phyloP scores from a whole-genome alignment of 2,329 filamentous ascomycete genomes.

The Fusarium vanettenii region DNA sequence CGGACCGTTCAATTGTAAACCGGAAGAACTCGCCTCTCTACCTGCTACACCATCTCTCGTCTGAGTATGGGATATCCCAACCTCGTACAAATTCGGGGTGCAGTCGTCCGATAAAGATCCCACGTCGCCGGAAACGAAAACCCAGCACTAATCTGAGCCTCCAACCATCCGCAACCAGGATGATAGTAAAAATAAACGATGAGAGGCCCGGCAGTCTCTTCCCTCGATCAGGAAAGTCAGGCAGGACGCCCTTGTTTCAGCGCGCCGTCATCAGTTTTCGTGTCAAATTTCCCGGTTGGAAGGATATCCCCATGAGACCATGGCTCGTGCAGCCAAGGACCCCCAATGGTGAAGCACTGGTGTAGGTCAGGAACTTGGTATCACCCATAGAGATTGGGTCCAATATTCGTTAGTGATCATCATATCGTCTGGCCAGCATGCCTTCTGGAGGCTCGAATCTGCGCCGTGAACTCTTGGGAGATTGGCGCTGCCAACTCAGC shows the following conservation, averaged over 20 bases:
- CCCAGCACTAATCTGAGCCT: background rate
- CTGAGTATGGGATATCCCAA: background rate
- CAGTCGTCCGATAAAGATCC: background rate
- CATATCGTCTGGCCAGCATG: background rate
- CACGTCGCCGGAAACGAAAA: background rate
- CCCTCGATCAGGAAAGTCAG: background rate
- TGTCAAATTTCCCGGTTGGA: conserved; percentile 22
- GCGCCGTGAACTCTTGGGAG: conserved; percentile 4
- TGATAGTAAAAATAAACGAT: background rate
- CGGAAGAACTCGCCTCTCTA: background rate
- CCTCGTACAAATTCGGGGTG: background rate
- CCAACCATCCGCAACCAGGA: background rate
- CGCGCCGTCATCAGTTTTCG: conserved; percentile 19
- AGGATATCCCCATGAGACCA: background rate
- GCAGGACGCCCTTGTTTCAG: conserved; percentile 33
- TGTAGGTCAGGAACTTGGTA: conserved; percentile 9
- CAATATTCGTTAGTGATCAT: conserved; percentile 4
- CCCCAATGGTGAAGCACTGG: conserved; percentile 38
- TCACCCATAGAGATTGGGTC: background rate
- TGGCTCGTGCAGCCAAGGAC: conserved; percentile 26
- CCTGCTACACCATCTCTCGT: background rate
- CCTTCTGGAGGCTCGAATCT: conserved; percentile 3
- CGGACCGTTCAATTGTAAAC: background rate
- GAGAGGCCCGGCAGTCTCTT: background rate
- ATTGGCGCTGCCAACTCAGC: conserved; percentile 29